Percentiles rank a stretch among this genome's conserved stretches.
Conservation (phyloP, 768 basidiomycete species). For the Lentinula detonsa region DNA sequence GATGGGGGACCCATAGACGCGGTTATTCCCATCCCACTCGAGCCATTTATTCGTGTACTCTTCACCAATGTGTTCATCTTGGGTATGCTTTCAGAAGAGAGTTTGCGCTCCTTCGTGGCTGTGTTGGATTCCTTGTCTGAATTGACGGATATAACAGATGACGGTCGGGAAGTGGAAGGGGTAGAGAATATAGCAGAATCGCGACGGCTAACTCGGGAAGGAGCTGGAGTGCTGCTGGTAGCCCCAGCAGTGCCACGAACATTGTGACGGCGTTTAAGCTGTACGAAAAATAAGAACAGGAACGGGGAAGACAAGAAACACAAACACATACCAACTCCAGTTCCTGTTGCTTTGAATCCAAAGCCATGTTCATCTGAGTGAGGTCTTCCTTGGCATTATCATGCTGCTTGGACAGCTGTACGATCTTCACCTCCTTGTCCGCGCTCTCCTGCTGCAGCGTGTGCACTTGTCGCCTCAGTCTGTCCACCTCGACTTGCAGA, state of each 20-base stretch:
- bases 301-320: neutral
- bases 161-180: slow-evolving; percentile 44
- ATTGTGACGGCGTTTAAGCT: slow-evolving; percentile 63
- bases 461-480: slow-evolving; percentile 57
- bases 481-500: slow-evolving; percentile 28
- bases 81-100: slow-evolving; percentile 28
- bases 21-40: slow-evolving; percentile 2
- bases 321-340: slow-evolving; percentile 67
- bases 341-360: slow-evolving; percentile 94
- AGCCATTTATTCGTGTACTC: slow-evolving; percentile 42
- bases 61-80: slow-evolving; percentile 36
- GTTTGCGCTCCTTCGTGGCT: slow-evolving; percentile 27
- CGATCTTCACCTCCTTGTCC: slow-evolving; percentile 75
- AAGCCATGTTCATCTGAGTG: slow-evolving; percentile 80
- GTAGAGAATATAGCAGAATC: slow-evolving; percentile 56
- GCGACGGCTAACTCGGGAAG: slow-evolving; percentile 32
- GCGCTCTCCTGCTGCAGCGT: slow-evolving; percentile 77
- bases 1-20: slow-evolving; percentile 9
- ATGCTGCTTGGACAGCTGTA: slow-evolving; percentile 63
- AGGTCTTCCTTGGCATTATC: slow-evolving; percentile 71
- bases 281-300: neutral
- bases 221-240: slow-evolving; percentile 44
- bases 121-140: slow-evolving; percentile 24
- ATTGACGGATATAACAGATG: slow-evolving; percentile 48
- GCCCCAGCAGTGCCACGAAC: slow-evolving; percentile 50